Evolutionary conservation across 2,329 filamentous ascomycete genomes (phyloP).

Genomic region (Chaetothyriales sp.): DNA sequence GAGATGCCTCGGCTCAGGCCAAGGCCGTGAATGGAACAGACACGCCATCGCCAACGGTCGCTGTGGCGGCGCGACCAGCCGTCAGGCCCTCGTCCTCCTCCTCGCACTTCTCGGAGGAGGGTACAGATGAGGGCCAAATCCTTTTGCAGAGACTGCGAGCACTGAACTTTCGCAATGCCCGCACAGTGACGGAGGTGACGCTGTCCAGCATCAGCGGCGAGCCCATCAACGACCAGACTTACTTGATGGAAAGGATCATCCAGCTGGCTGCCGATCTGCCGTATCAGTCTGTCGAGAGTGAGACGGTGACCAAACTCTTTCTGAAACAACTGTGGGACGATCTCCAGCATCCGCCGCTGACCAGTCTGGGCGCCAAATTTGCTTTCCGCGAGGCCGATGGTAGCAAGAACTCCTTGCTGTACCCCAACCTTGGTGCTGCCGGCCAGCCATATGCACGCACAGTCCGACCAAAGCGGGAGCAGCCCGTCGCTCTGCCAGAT

Average conservation of each 20-base stretch:
- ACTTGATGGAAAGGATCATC: conserved; percentile 45
- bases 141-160: conserved; percentile 30
- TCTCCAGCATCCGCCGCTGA: conserved; percentile 39
- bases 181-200: conserved; percentile 26
- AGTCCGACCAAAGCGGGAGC: conserved; percentile 42
- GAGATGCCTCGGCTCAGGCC: background rate
- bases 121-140: conserved; percentile 11
- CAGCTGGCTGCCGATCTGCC: conserved; percentile 28
- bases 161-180: conserved; percentile 32
- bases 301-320: conserved; percentile 34
- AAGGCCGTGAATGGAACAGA: background rate
- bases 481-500: conserved; percentile 47
- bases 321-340: conserved; percentile 40
- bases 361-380: conserved; percentile 26
- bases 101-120: background rate
- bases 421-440: conserved; percentile 49
- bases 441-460: conserved; percentile 54
- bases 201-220: conserved; percentile 34
- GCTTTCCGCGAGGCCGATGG: conserved; percentile 25
- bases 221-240: conserved; percentile 45
- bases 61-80: conserved; percentile 6
- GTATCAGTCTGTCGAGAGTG: conserved; percentile 21
- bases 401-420: conserved; percentile 40
- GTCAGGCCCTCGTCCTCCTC: background rate
- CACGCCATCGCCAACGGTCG: conserved; percentile 21